Percentiles rank a stretch among this genome's conserved stretches.
Conservation (phyloP, 1,284 basidiomycete species). For the Fistulinella cinereoalba region DNA sequence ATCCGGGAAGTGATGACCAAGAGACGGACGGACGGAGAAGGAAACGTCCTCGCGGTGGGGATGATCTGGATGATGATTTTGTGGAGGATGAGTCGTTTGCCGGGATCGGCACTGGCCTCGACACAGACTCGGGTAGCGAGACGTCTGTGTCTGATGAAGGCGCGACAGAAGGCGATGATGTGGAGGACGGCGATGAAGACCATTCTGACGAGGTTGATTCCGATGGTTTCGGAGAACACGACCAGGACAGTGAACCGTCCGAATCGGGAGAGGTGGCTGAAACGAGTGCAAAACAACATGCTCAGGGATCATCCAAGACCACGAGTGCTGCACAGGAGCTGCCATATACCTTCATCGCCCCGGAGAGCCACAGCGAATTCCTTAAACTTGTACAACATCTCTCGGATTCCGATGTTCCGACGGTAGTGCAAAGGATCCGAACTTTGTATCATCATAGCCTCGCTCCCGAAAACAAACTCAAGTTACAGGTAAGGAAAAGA, state of each 20-base stretch:
- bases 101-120: conserved; percentile 53
- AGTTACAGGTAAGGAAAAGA: conserved; percentile 68
- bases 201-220: conserved; percentile 38
- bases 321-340: conserved; percentile 53
- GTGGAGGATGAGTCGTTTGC: conserved; percentile 47
- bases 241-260: conserved; percentile 34
- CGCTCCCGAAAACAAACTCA: conserved; percentile 87
- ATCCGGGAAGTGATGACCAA: conserved; percentile 60
- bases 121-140: conserved; percentile 25
- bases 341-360: conserved; percentile 92
- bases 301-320: conserved; percentile 32
- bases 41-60: conserved; percentile 58
- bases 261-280: conserved; percentile 41
- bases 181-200: conserved; percentile 51
- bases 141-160: conserved; percentile 22
- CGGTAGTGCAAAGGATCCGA: conserved; percentile 88
- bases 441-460: conserved; percentile 90
- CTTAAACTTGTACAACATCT: conserved; percentile 76
- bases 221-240: conserved; percentile 37
- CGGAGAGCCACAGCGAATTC: conserved; percentile 83
- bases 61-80: conserved; percentile 95
- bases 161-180: conserved; percentile 44
- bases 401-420: conserved; percentile 70
- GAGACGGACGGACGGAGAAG: conserved; percentile 37
- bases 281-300: conserved; percentile 32